Evolutionary conservation across 2,329 filamentous ascomycete genomes (phyloP), one percentile per base, ranked within the genome.

Genomic region (Neopestalotiopsis sp.): DNA sequence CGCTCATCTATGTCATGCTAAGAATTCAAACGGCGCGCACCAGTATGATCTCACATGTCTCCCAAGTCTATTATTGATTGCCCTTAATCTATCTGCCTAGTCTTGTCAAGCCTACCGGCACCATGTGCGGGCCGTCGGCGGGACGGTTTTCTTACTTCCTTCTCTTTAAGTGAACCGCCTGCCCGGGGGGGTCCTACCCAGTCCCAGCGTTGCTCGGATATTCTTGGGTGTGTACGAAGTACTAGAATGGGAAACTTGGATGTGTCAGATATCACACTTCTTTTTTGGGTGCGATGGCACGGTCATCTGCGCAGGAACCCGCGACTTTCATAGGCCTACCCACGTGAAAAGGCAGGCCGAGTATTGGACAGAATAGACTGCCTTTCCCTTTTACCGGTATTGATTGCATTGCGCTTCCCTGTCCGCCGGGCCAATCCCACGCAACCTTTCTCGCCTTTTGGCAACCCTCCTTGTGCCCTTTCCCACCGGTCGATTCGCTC

Each of bases 241-340:
- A 17, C 28, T 13, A 14, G 14, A 17, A 56, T 38, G 34, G n/a
- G 32, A 24, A 57, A 14, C 52, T 57, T 28, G 32, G 38, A 66
- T 49, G 32, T 57, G 64, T 66, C n/a, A 32, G 34, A 66, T 28
- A 57, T 17, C 17, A 30, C 38, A 20, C 38, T n/a, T 28, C 5
- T 20, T 45, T 28, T 13, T 20, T 45, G 49, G 28, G 30, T 17
- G 24, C 17, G n/a, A 63, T 67, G 60, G 62, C 66, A 65, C 75
- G 75, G 76, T 78, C 77, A 78, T 76, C 77, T 75, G 77, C 75
- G 77, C 77, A 79, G 76, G 77, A 78, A 79, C 76, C 76, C 76
- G 76, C 69, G 68, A 70, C 73, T 72, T 73, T 75, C 73, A 78
- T 78, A 78, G 77, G 45, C 45, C 65, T 28, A 38, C 59, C 57